Base-by-base conservation (phyloP, 2,329 filamentous ascomycete species). In the Fusarium napiforme region DNA sequence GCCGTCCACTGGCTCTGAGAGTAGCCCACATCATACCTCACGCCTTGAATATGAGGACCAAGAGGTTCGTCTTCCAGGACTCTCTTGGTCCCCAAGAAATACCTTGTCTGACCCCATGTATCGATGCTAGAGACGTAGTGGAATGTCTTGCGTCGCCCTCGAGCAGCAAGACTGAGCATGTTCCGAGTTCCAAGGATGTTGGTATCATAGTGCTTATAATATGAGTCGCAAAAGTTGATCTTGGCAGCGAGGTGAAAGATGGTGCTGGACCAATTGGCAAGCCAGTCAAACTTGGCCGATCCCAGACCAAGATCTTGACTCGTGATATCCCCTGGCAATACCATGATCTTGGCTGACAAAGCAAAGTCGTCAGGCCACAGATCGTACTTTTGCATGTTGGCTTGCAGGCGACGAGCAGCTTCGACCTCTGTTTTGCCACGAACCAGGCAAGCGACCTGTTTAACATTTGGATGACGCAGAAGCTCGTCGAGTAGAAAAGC, bases 81-180 rank as follows among this genome's bases (percentile, higher is more conserved):
- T 4, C 49, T 56, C 49, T 61, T 61, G 15, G 59, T 56, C 1
- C 59, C 59, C 5, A 61, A 23, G 23, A 61, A 61, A 23, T 61
- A 61, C 4, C 59, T 49, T 18, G 59, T 61, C 23, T 61, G 59
- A 19, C 49, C 59, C 59, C 59, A 61, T 3, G 59, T 61, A 26
- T 61, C 59, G 8, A 61, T 61, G n/a, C 59, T 61, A 30, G 59
- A 61, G 9, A 61, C 59, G 23, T 61, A 61, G 19, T 45, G 59
- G 6, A 61, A 61, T 10, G 49, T 21, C 39, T n/a, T 61, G 4
- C 59, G 37, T n/a, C 49, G 47, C 18, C 49, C 49, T 21, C 49
- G 49, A 2, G 32, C 30, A 21, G 16, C 23, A 30, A 61, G 59
- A 10, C 49, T 39, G 1, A 61, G 30, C 59, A 61, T n/a, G 2